Evolutionary conservation across 805 yeast species (phyloP).

Genomic region (Teunomyces atbi): DNA sequence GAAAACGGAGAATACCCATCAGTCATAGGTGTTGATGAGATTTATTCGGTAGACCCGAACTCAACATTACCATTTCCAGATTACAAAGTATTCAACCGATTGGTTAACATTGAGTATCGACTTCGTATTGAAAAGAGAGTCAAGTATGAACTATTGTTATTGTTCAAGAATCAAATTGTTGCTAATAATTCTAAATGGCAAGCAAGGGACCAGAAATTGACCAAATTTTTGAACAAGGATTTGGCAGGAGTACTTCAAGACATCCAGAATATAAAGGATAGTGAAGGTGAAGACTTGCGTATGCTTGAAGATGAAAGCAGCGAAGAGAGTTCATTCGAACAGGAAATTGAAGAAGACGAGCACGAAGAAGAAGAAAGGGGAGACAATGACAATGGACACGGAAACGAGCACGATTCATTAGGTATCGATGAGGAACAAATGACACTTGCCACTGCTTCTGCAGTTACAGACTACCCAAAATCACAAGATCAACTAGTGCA

Average conservation of each 20-base stretch:
- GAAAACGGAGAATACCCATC: conserved; percentile 13
- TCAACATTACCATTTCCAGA: conserved; percentile 27
- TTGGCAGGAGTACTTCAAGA: conserved; percentile 25
- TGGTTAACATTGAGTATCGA: conserved; percentile 34
- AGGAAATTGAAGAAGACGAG: conserved; percentile 17
- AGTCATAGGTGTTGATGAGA: conserved; percentile 13
- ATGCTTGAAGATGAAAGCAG: conserved; percentile 19
- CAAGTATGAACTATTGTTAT: conserved; percentile 33
- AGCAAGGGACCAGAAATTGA: conserved; percentile 28
- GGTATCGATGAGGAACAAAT: neutral
- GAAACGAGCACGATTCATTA: conserved; percentile 7
- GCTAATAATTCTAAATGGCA: conserved; percentile 36
- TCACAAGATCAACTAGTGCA: neutral
- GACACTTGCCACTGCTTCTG: neutral
- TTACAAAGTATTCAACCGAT: conserved; percentile 24
- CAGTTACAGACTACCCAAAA: neutral
- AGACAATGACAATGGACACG: conserved; percentile 8
- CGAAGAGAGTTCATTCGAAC: conserved; percentile 15
- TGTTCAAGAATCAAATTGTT: conserved; percentile 29
- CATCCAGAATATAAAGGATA: conserved; percentile 27
- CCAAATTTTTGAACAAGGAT: conserved; percentile 27
- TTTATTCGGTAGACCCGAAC: conserved; percentile 29
- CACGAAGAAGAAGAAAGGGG: conserved; percentile 11
- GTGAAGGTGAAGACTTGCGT: conserved; percentile 27
- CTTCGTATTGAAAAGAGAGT: conserved; percentile 31